Base-by-base conservation (phyloP, 345 rosid genomes). In the Eucalyptus curtisii region DNA sequence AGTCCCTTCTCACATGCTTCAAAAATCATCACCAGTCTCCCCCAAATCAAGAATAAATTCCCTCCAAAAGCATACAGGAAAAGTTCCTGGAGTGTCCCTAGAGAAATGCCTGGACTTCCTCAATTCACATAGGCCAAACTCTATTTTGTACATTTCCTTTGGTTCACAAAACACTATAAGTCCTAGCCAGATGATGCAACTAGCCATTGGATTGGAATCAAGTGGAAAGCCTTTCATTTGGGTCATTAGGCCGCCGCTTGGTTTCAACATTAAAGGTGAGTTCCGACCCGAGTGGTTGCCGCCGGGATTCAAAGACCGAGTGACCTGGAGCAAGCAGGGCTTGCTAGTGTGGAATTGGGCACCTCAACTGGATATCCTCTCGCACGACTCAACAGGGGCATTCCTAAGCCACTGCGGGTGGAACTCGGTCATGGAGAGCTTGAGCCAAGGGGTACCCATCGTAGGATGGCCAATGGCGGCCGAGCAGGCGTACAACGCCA, bases 391-490 rank as follows among this genome's bases (percentile, higher is more conserved):
- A 1, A 93, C 92, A 0, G 92, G 94, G 42, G 94, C 91, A 20
- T 94, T 94, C 87, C 37, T 94, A 15, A 94, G 94, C 88, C 95
- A 94, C 52, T 94, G 95, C n/a, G 94, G 94, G 15, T 94, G 96
- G 96, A 95, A 95, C 88, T 94, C 95, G 4, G 89, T 90, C n/a
- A 11, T 90, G 92, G 96, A 95, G 89, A 92, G 95, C 90, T 91
- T 94, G 45, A 94, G 94, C 80, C 93, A 93, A 86, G 95, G 95
- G 1, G 92, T 94, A 15, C 94, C 93, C 3, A 90, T 92, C 4
- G 86, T 94, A 10, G 96, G 94, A 19, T 95, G 96, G 96, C 94
- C 95, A 2, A 89, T 94, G 90, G 95, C 94, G 1, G 96, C 89
- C 1, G 94, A 95, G 89, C 94, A 93, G 87, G 85, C 89, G 8